A percentile compares a stretch with the other conserved stretches of the same genome.
phyloP scores from a whole-genome alignment of 129 eudicot species.

The Saussurea involucrata region DNA sequence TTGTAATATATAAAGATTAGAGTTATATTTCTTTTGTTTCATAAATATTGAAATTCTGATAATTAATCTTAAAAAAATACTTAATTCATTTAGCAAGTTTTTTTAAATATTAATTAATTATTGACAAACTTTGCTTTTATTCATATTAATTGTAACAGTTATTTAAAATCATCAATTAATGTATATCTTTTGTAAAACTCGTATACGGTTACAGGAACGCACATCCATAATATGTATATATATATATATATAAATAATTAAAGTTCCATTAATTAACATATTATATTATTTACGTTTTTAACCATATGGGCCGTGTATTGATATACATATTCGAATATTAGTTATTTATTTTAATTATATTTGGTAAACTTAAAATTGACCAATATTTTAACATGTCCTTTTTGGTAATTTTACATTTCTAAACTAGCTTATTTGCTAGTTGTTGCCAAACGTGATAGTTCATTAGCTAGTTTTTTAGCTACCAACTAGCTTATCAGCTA shows the following conservation, averaged over 20 bases:
- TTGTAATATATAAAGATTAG: background rate
- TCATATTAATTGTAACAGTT: background rate
- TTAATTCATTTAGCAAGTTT: background rate
- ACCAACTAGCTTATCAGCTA: background rate
- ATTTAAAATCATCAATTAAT: background rate
- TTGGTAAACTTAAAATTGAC: background rate
- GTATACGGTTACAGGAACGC: background rate
- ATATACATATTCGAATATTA: background rate
- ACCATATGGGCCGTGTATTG: background rate
- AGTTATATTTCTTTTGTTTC: background rate
- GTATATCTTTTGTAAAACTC: background rate
- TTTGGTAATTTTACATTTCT: background rate
- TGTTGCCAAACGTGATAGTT: background rate
- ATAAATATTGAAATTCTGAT: background rate
- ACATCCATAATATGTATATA: too few species aligned
- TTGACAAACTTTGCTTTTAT: background rate
- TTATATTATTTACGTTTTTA: too few species aligned
- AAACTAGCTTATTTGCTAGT: background rate
- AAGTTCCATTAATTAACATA: background rate
- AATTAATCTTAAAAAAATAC: too few species aligned
- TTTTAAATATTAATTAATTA: too few species aligned
- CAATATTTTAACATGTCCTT: background rate
- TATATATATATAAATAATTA: too few species aligned
- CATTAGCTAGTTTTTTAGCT: background rate
- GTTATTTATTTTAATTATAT: background rate